phyloP scores from a whole-genome alignment of 2,329 filamentous ascomycete species.

The Chrysosporium queenslandicum region DNA sequence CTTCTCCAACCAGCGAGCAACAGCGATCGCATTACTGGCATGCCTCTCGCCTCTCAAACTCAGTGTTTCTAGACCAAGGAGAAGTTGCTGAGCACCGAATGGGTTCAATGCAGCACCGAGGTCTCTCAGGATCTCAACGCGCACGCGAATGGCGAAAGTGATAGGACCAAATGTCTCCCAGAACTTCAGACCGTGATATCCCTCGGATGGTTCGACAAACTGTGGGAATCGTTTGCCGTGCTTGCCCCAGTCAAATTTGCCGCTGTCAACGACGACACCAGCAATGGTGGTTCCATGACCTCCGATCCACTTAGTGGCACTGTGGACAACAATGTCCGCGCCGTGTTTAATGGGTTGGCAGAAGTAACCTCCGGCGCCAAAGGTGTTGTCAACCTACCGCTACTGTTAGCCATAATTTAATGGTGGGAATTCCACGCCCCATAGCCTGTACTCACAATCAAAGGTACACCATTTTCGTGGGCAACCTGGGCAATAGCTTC shows the following conservation, averaged over 20 bases:
- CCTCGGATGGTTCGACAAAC: conserved; percentile 76
- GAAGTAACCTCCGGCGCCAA: conserved; percentile 86
- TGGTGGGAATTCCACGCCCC: too few relatives aligned
- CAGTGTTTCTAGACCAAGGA: conserved; percentile 82
- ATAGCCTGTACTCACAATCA: conserved; percentile 46
- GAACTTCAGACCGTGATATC: conserved; percentile 90
- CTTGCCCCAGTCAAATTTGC: conserved; percentile 90
- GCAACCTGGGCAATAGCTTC: conserved; percentile 75
- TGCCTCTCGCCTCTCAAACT: conserved; percentile 78
- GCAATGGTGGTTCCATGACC: conserved; percentile 89
- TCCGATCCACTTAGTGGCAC: conserved; percentile 93
- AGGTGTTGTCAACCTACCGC: conserved; percentile 75
- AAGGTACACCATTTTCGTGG: conserved; percentile 57
- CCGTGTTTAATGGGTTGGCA: conserved; percentile 78
- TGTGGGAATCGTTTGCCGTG: conserved; percentile 78
- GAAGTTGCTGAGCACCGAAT: conserved; percentile 83
- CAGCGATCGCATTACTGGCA: conserved; percentile 66
- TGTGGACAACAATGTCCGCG: conserved; percentile 89
- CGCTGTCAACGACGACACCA: conserved; percentile 75
- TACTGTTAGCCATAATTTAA: conserved; percentile 3
- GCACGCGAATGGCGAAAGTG: conserved; percentile 72
- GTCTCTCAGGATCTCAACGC: conserved; percentile 85
- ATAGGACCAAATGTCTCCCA: conserved; percentile 81
- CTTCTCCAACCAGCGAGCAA: conserved; percentile 74
- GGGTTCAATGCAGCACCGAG: conserved; percentile 74